phyloP scores from a whole-genome alignment of 2,329 filamentous ascomycete genomes.

The Paramyrothecium roridum region DNA sequence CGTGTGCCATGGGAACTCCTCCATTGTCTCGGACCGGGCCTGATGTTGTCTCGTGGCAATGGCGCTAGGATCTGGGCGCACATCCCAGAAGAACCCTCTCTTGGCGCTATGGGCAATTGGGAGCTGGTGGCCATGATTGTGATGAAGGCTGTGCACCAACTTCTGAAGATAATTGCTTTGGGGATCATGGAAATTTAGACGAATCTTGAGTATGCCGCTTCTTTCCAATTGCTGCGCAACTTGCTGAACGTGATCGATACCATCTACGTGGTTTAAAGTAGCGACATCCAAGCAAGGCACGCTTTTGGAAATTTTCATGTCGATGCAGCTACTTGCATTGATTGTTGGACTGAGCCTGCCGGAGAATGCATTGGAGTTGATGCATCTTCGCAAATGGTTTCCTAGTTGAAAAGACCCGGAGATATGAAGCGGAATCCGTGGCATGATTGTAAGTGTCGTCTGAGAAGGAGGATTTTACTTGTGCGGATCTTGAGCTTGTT shows the following conservation, averaged over 20 bases:
- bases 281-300: too few species aligned
- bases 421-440: too few species aligned
- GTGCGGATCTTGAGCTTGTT: too few species aligned
- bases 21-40: slow-evolving; percentile 38
- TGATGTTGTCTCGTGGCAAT: slow-evolving; percentile 20
- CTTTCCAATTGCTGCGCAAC: slow-evolving; percentile 11
- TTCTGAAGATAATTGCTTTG: slow-evolving; percentile 29
- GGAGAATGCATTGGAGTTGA: too few species aligned
- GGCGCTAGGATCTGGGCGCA: slow-evolving; percentile 31
- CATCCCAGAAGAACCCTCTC: slow-evolving; percentile 42
- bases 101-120: slow-evolving; percentile 37
- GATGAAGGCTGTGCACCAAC: slow-evolving; percentile 29
- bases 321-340: too few species aligned
- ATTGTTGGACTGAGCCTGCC: too few species aligned
- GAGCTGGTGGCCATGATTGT: slow-evolving; percentile 27
- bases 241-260: slow-evolving; percentile 12
- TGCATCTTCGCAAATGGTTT: too few species aligned
- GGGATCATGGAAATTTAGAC: slow-evolving; percentile 25
- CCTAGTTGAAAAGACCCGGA: too few species aligned
- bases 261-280: too few species aligned
- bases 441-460: too few species aligned
- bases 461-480: too few species aligned
- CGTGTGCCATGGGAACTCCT: slow-evolving; percentile 39
- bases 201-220: slow-evolving; percentile 33
- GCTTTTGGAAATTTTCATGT: too few species aligned